phyloP scores from a whole-genome alignment of 768 basidiomycete species.

The Mycena crocata region DNA sequence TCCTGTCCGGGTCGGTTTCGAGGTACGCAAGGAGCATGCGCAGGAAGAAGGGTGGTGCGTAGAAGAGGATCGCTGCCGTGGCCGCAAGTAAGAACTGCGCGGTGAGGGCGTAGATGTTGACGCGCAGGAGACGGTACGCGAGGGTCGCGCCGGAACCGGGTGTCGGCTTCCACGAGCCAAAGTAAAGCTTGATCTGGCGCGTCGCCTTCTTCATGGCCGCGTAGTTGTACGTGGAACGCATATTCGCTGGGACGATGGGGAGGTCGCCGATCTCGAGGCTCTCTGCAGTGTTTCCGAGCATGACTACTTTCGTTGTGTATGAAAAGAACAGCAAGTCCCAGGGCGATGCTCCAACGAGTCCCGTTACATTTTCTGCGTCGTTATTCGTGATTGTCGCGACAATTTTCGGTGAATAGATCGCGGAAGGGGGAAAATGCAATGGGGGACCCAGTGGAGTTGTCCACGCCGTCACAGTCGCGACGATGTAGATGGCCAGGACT shows the following conservation, averaged over 20 bases:
- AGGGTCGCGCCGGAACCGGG: constrained; percentile 75
- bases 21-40: constrained; percentile 68
- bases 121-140: constrained; percentile 67
- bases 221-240: constrained; percentile 77
- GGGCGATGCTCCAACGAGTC: constrained; percentile 67
- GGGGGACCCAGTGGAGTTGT: constrained; percentile 82
- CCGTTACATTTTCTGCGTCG: constrained; percentile 83
- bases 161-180: constrained; percentile 69
- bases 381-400: constrained; percentile 68
- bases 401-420: constrained; percentile 81
- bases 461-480: constrained; percentile 52
- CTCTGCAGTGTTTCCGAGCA: constrained; percentile 79
- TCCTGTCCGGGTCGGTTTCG: constrained; percentile 65
- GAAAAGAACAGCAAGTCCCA: constrained; percentile 82
- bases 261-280: constrained; percentile 90
- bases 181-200: constrained; percentile 59
- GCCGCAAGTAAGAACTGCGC: constrained; percentile 64
- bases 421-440: constrained; percentile 78
- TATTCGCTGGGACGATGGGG: constrained; percentile 79
- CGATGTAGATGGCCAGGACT: constrained; percentile 60
- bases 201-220: constrained; percentile 71
- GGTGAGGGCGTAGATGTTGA: constrained; percentile 60
- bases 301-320: constrained; percentile 89
- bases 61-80: constrained; percentile 72
- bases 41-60: constrained; percentile 70